Evolutionary conservation across 345 rosid genomes (phyloP), one percentile per base, ranked within the genome.

Genomic region (Bruguiera parviflora): DNA sequence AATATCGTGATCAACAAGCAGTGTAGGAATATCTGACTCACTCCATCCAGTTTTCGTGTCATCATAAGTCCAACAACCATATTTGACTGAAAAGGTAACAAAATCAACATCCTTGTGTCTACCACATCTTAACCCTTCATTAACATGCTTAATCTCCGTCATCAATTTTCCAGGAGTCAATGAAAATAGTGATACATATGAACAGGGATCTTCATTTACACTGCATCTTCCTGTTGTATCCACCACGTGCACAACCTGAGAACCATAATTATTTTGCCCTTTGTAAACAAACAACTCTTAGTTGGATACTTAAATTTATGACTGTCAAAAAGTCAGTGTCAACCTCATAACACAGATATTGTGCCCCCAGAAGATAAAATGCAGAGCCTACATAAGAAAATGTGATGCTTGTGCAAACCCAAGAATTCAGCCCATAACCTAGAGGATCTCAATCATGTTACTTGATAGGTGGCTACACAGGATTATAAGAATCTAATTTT

Each of bases 231-330:
- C 73, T n/a, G 82, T 84, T 63, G 96, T 79, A 77, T 95, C 96
- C 59, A 95, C 96, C 59, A 95, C 86, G 74, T 92, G 99, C 71
- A 95, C 97, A 61, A 94, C 93, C 98, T 86, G 79, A 53, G 78
- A 58, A 70, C 33, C 73, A 65, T 20, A 65, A 70, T 10, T n/a
- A 32, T 20, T 37, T 46, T 8, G 8, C 58, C 32, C 39, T 32
- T 58, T 43, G 16, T 43, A 43, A 43, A 43, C 15, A 43, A 13
- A 39, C 47, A 10, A 13, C 49, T 43, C 18, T 43, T 39, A 64
- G 72, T 58, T 10, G 58, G 49, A 66, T 63, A 29, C 72, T 72
- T 43, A 65, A 28, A 64, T 51, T 49, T 22, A 15, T 28, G 5
- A n/a, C 43, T 19, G 18, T 13, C 49, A 43, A 15, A 43, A 43